These are phyloP conservation scores for Nymphaea colorata DNA, from an alignment of 164 flowering plant species.

Conservation along the genomic window DNA sequence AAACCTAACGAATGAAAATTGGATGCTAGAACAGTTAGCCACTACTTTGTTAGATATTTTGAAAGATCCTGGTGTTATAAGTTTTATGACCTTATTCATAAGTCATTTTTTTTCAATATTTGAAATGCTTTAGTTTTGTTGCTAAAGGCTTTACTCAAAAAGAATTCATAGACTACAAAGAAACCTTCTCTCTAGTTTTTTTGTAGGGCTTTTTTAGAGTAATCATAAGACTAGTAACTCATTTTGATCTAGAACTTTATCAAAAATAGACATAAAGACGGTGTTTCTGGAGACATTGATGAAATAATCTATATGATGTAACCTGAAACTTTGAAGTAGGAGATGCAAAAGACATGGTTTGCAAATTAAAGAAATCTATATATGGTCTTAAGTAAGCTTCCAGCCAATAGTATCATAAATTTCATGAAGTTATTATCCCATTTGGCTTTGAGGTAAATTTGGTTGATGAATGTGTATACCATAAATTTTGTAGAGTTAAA, in stretches of 20 bases:
- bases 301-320: constrained; percentile 4
- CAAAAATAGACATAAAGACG: constrained; percentile 1
- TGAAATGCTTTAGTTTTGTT: too few relatives aligned
- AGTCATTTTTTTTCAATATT: too few relatives aligned
- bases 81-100: too few relatives aligned
- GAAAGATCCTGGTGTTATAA: too few relatives aligned
- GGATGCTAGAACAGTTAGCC: too few relatives aligned
- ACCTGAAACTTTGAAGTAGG: background rate
- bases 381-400: constrained; percentile 4
- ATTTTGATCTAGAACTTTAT: background rate
- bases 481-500: constrained; percentile 1
- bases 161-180: background rate
- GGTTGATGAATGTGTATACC: constrained; percentile 5
- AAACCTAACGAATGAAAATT: too few relatives aligned
- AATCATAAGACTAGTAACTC: background rate
- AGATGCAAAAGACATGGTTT: background rate
- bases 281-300: constrained; percentile 3
- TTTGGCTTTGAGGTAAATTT: constrained; percentile 1
- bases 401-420: constrained; percentile 2
- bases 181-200: background rate
- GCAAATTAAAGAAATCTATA: constrained; percentile 7
- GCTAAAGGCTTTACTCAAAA: background rate
- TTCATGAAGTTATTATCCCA: constrained; percentile 5
- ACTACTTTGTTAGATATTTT: too few relatives aligned
- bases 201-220: background rate